Evolutionary conservation across 139 green algal species (phyloP).

Genomic region (Chlamydomonas schloesseri): DNA sequence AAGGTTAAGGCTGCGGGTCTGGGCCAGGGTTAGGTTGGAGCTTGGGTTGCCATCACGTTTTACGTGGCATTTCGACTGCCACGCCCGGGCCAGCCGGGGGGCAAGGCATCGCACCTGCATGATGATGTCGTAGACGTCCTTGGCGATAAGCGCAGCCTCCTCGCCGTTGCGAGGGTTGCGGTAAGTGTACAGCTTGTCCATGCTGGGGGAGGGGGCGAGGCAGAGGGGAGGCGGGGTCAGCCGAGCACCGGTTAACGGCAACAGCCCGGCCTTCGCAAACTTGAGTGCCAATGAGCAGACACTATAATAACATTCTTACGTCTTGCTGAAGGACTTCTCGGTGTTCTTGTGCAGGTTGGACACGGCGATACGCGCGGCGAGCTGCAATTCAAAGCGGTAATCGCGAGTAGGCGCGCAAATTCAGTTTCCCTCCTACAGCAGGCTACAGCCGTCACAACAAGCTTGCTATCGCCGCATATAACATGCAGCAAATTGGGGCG

Average conservation of each 20-base stretch:
- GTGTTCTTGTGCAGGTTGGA: constrained; percentile 99
- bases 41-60: neutral
- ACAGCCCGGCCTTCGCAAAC: too few relatives aligned
- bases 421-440: neutral
- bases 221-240: neutral
- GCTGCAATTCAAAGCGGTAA: constrained; percentile 70
- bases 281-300: too few relatives aligned
- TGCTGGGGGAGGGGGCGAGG: constrained; percentile 55
- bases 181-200: constrained; percentile 94
- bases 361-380: constrained; percentile 97
- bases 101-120: constrained; percentile 68
- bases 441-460: neutral
- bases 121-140: constrained; percentile 95
- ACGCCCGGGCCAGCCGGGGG: neutral
- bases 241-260: too few relatives aligned
- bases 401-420: neutral
- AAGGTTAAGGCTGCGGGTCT: too few relatives aligned
- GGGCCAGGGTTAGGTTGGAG: too few relatives aligned
- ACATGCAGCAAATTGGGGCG: neutral
- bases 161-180: constrained; percentile 93
- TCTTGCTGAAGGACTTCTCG: constrained; percentile 96
- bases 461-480: too few relatives aligned
- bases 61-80: neutral
- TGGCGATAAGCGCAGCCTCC: constrained; percentile 84
- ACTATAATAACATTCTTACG: too few relatives aligned